Evolutionary conservation across 148 eudicot species (phyloP).

Genomic region (Hydrangea macrophylla): DNA sequence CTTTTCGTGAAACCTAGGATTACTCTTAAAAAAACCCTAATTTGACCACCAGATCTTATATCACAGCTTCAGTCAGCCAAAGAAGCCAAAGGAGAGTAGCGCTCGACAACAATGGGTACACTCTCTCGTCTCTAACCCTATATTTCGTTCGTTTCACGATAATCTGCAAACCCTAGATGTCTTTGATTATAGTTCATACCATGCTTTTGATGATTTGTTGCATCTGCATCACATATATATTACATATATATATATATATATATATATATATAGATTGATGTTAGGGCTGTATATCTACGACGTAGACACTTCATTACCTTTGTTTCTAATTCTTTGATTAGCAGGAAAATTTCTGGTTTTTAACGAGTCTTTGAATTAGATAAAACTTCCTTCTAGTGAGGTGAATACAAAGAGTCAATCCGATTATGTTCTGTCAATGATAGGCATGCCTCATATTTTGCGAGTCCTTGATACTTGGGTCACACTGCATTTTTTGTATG

Average conservation of each 20-base stretch:
- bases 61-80: background rate
- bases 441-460: background rate
- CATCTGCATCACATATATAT: background rate
- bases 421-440: background rate
- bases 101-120: conserved; percentile 12
- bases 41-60: background rate
- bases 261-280: background rate
- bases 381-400: background rate
- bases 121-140: background rate
- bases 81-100: background rate
- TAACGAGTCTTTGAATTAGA: background rate
- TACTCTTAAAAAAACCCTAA: background rate
- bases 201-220: background rate
- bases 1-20: too few species aligned
- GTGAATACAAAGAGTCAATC: background rate
- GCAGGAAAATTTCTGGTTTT: background rate
- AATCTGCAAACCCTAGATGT: background rate
- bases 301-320: background rate
- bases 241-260: background rate
- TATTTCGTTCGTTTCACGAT: background rate
- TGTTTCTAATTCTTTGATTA: background rate
- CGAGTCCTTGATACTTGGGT: background rate
- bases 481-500: too few species aligned
- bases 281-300: background rate
- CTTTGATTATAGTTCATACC: background rate